Conservation (phyloP, 1,284 basidiomycete genomes). For the Boletus smithii region DNA sequence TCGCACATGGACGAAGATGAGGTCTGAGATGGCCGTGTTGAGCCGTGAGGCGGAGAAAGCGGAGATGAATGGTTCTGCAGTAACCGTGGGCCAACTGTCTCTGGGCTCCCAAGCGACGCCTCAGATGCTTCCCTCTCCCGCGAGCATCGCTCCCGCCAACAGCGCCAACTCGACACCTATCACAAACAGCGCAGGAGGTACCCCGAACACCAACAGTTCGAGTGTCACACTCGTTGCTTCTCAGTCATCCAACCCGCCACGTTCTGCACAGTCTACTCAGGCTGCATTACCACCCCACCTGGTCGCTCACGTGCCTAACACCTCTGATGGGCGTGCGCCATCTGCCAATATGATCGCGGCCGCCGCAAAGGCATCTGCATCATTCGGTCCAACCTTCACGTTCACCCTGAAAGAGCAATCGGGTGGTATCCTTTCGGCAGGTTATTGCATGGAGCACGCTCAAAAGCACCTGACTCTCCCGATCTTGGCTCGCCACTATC, state of each 20-base stretch:
- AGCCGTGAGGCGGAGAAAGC: conserved; percentile 45
- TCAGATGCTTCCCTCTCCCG: conserved; percentile 73
- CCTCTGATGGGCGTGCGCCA: conserved; percentile 30
- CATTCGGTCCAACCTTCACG: conserved; percentile 28
- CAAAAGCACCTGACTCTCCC: conserved; percentile 59
- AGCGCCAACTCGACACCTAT: conserved; percentile 75
- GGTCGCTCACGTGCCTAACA: conserved; percentile 28
- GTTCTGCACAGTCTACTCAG: conserved; percentile 24
- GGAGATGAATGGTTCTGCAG: conserved; percentile 36
- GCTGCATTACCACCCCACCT: conserved; percentile 30
- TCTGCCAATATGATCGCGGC: conserved; percentile 29
- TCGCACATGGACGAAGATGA: conserved; percentile 37
- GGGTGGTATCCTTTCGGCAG: conserved; percentile 41
- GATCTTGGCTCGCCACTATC: conserved; percentile 63
- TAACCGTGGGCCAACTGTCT: conserved; percentile 37
- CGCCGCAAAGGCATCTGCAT: conserved; percentile 31
- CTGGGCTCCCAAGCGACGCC: conserved; percentile 50
- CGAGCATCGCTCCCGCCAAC: conserved; percentile 56
- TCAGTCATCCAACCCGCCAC: conserved; percentile 27
- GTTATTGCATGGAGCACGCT: conserved; percentile 47
- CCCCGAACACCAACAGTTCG: conserved; percentile 40
- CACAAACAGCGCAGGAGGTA: conserved; percentile 44
- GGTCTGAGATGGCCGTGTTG: conserved; percentile 43
- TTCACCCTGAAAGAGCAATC: conserved; percentile 51
- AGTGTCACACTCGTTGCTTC: conserved; percentile 27